Evolutionary conservation across 2,329 filamentous ascomycete genomes (phyloP), one percentile per base, ranked within the genome.

Genomic region (Paracoccidioides brasiliensis): DNA sequence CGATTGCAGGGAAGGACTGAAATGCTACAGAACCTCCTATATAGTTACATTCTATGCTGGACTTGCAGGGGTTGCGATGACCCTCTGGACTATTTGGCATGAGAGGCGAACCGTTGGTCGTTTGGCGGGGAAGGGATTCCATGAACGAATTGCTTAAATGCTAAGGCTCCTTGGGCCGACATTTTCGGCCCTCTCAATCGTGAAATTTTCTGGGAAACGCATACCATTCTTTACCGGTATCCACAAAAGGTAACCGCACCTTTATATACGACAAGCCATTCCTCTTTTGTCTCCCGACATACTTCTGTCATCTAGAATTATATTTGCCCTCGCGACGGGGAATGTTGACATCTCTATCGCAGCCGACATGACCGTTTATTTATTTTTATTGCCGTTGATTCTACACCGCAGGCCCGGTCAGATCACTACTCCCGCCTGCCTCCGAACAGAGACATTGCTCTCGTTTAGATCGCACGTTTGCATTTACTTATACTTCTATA

Each of bases 21-120:
- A 79, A 22, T 97, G 91, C 70, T 97, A 96, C 71, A 78, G 80
- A 35, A 75, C 80, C 2, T 90, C 91, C 1, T 97, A 96, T 67
- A 80, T 81, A 62, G 79, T 90, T 53, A 95, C 91, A 0, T 77
- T 94, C 12, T 75, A 76, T 22, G 83, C 87, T 0, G 90, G 88
- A 59, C 67, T 84, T 0, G 63, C 84, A 1, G 90, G 88, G 0
- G 74, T 93, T 1, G 68, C 74, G 0, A 79, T 90, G 41, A 86
- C 83, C 53, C 69, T 94, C 35, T 86, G 72, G 70, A 70, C 69
- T 56, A 73, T 75, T 50, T 64, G 68, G 63, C 70, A 69, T 43
- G 73, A 74, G 54, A 68, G 63, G 40, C 63, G 60, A 45, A 59
- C 70, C 9, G 64, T 70, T 55, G 53, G 57, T 4, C 49, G 56